These are phyloP conservation scores for Kingdonia uniflora DNA, from an alignment of 164 flowering plant genomes.

Conservation along the genomic window DNA sequence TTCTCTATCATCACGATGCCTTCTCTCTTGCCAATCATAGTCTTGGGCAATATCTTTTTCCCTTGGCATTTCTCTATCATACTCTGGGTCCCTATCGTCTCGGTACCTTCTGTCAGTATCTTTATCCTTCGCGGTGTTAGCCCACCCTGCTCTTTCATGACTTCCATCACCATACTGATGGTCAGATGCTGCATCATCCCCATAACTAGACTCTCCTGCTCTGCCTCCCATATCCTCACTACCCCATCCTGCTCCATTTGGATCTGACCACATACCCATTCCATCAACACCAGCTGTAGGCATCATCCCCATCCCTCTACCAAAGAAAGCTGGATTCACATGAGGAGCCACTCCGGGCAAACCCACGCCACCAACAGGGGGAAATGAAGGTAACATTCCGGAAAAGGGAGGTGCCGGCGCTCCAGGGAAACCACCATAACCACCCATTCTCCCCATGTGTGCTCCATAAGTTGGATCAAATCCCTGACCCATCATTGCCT, in stretches of 20 bases:
- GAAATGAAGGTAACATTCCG: constrained; percentile 60
- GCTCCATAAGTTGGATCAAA: constrained; percentile 77
- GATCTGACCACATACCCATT: constrained; percentile 87
- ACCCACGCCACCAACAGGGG: constrained; percentile 60
- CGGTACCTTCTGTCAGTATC: constrained; percentile 75
- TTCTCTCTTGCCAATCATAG: constrained; percentile 57
- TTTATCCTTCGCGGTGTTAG: constrained; percentile 46
- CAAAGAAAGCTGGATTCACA: constrained; percentile 74
- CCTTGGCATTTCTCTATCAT: constrained; percentile 48
- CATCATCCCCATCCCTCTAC: constrained; percentile 86
- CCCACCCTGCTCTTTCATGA: constrained; percentile 68
- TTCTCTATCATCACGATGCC: constrained; percentile 64
- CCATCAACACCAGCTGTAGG: constrained; percentile 62
- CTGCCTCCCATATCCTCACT: constrained; percentile 77
- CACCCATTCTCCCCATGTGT: constrained; percentile 73
- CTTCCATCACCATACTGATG: constrained; percentile 71
- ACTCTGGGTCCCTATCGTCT: constrained; percentile 59
- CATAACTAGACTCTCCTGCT: constrained; percentile 78
- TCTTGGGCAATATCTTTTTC: constrained; percentile 56
- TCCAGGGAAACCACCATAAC: constrained; percentile 71
- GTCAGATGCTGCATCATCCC: constrained; percentile 86
- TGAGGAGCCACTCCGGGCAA: constrained; percentile 89
- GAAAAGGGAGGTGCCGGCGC: constrained; percentile 54
- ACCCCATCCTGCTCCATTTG: constrained; percentile 64
- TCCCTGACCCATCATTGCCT: constrained; percentile 82